Conservation (phyloP, 179 eudicot species). For the Actinidia polygama region DNA sequence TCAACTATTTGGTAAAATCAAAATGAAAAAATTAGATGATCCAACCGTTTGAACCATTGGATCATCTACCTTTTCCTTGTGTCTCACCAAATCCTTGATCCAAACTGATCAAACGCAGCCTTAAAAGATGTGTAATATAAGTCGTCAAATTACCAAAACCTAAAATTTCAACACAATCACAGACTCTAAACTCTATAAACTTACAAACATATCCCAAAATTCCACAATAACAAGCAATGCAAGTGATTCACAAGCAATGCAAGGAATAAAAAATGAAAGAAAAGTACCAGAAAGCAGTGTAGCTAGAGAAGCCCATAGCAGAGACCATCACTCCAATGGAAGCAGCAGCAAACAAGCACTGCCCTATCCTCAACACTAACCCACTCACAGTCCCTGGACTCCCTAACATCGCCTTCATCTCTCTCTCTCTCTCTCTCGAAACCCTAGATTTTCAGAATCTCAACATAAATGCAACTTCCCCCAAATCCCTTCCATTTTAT, state of each 20-base stretch:
- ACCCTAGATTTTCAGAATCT: slow-evolving; percentile 33
- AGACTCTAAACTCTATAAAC: background rate
- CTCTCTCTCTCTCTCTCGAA: slow-evolving; percentile 19
- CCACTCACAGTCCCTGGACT: slow-evolving; percentile 85
- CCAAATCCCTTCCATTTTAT: slow-evolving; percentile 17
- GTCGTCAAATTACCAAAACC: background rate
- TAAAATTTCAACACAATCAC: background rate
- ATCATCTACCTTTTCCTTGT: too few species aligned
- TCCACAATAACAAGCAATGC: slow-evolving; percentile 4
- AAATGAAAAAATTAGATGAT: too few species aligned
- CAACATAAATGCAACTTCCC: background rate
- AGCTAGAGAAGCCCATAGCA: slow-evolving; percentile 75
- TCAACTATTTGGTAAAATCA: too few species aligned
- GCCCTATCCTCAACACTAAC: slow-evolving; percentile 72
- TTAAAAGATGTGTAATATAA: too few species aligned
- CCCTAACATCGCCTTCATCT: slow-evolving; percentile 80
- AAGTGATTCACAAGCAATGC: background rate
- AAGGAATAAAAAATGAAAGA: background rate
- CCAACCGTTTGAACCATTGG: too few species aligned
- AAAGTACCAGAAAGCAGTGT: slow-evolving; percentile 89
- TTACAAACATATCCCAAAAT: background rate
- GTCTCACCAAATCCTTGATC: too few species aligned
- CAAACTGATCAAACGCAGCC: too few species aligned
- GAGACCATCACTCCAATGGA: slow-evolving; percentile 79
- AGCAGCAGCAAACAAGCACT: slow-evolving; percentile 83